phyloP scores from a whole-genome alignment of 148 eudicot species.

The Amaranthus hypochondriacus region DNA sequence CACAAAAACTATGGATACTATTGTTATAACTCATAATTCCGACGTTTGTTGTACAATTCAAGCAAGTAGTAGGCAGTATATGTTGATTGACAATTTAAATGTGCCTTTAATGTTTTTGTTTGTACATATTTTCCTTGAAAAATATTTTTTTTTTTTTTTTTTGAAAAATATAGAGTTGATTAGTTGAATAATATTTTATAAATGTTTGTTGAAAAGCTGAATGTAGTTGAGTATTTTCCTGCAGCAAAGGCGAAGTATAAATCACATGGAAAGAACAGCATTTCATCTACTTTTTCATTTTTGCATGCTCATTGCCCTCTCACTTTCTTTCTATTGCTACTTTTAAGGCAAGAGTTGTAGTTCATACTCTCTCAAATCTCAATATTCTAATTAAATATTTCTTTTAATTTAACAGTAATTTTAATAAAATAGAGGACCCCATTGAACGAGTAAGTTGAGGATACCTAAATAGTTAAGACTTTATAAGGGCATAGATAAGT shows the following conservation, averaged over 20 bases:
- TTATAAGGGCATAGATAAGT: too few relatives aligned
- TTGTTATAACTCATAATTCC: too few relatives aligned
- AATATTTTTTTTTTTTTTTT: neutral
- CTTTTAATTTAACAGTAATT: too few relatives aligned
- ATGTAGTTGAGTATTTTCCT: neutral
- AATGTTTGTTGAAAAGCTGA: neutral
- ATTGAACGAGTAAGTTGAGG: too few relatives aligned
- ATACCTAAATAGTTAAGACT: too few relatives aligned
- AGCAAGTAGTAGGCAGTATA: too few relatives aligned
- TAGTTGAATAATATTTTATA: neutral
- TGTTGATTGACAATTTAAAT: too few relatives aligned
- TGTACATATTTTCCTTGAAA: neutral
- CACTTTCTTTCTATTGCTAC: neutral
- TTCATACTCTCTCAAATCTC: too few relatives aligned
- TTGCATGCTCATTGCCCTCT: neutral
- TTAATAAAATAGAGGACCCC: too few relatives aligned
- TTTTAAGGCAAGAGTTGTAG: neutral
- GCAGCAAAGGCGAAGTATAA: neutral
- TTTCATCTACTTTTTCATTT: neutral
- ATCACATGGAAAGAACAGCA: conserved; percentile 5
- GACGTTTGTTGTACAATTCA: too few relatives aligned
- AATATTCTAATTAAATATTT: too few relatives aligned
- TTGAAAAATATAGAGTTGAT: neutral
- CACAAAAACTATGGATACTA: too few relatives aligned
- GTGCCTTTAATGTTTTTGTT: neutral